Evolutionary conservation across 805 yeast species (phyloP).

Genomic region (Blastobotrys terrestris): DNA sequence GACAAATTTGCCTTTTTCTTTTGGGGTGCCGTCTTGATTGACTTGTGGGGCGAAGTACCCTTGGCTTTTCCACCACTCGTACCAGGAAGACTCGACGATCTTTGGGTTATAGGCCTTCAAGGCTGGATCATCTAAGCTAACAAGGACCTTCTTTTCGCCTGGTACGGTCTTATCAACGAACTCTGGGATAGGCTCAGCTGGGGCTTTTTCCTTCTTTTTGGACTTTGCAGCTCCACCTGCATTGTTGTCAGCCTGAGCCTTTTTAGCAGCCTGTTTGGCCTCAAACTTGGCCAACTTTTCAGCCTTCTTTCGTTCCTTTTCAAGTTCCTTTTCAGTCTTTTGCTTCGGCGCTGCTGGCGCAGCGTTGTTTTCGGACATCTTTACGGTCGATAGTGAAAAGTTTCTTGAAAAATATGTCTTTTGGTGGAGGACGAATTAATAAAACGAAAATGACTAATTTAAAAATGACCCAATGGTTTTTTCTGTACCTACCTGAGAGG

Average conservation of each 20-base stretch:
- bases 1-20: slow-evolving; percentile 78
- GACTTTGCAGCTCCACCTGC: slow-evolving; percentile 33
- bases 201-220: slow-evolving; percentile 62
- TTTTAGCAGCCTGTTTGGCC: slow-evolving; percentile 72
- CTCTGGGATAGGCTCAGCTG: slow-evolving; percentile 70
- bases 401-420: background rate
- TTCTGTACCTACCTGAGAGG: background rate
- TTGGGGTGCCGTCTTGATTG: slow-evolving; percentile 61
- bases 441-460: background rate
- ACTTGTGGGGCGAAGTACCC: slow-evolving; percentile 87
- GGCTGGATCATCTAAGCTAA: slow-evolving; percentile 85
- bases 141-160: slow-evolving; percentile 87
- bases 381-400: background rate
- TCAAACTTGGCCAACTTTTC: slow-evolving; percentile 81
- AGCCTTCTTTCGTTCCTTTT: slow-evolving; percentile 82
- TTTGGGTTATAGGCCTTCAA: slow-evolving; percentile 90
- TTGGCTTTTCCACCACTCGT: slow-evolving; percentile 90
- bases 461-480: background rate
- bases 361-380: background rate
- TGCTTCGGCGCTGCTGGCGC: slow-evolving; percentile 31
- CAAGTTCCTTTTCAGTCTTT: slow-evolving; percentile 74
- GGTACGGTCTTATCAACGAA: slow-evolving; percentile 75
- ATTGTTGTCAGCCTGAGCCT: slow-evolving; percentile 32
- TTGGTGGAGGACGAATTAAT: background rate
- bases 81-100: slow-evolving; percentile 95